These are phyloP conservation scores for Podaxis pistillaris DNA, from an alignment of 768 basidiomycete genomes.

Conservation along the genomic window DNA sequence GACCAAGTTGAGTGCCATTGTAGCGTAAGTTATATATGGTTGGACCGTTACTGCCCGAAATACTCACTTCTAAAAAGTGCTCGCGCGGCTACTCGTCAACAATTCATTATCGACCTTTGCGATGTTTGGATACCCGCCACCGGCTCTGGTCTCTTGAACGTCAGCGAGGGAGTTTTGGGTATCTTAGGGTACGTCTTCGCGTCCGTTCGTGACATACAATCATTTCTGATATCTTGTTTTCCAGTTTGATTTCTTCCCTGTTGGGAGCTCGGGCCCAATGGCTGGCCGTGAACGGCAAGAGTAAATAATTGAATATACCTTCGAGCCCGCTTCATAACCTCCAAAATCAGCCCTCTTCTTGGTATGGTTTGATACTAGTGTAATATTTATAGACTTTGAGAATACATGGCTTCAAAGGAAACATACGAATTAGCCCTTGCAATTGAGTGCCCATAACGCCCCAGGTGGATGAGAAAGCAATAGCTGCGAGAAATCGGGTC, in stretches of 20 bases:
- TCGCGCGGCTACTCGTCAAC: slow-evolving; percentile 65
- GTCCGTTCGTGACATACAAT: not conserved
- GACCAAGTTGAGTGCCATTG: slow-evolving; percentile 54
- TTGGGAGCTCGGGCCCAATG: slow-evolving; percentile 71
- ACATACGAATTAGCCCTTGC: slow-evolving; percentile 4
- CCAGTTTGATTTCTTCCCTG: slow-evolving; percentile 67
- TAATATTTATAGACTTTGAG: not conserved
- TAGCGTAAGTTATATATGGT: slow-evolving; percentile 40
- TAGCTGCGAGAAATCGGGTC: no score
- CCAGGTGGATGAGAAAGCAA: not conserved
- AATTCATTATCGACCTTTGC: slow-evolving; percentile 80
- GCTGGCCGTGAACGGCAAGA: slow-evolving; percentile 48
- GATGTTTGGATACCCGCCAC: slow-evolving; percentile 92
- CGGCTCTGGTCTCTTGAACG: slow-evolving; percentile 66
- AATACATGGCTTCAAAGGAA: slow-evolving; percentile 7
- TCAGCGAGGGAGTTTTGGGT: slow-evolving; percentile 87
- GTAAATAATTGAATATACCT: slow-evolving; percentile 18
- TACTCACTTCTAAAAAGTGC: slow-evolving; percentile 38
- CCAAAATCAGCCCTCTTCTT: not conserved
- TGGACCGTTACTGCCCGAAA: not conserved
- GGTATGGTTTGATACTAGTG: not conserved
- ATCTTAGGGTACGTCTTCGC: slow-evolving; percentile 65
- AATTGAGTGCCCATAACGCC: slow-evolving; percentile 1
- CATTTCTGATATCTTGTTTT: slow-evolving; percentile 1
- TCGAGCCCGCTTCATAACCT: no score